phyloP scores from a whole-genome alignment of 2,329 filamentous ascomycete genomes.

The Reticulascus tulasneorum region DNA sequence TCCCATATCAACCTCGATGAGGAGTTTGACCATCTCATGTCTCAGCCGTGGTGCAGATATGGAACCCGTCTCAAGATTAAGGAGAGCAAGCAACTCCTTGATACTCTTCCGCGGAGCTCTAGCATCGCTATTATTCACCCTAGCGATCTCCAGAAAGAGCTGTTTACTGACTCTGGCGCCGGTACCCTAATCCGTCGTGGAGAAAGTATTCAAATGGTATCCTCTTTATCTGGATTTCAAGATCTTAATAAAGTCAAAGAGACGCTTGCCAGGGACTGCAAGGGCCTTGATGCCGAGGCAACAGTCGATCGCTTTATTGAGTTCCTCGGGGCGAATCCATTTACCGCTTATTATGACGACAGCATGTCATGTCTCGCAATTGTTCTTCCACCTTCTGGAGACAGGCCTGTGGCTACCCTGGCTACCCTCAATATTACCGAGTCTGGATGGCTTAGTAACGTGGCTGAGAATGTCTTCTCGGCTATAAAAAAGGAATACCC shows the following conservation, averaged over 20 bases:
- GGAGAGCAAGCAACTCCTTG: slow-evolving; percentile 91
- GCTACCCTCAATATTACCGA: slow-evolving; percentile 92
- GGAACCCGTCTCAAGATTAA: slow-evolving; percentile 95
- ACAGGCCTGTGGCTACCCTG: slow-evolving; percentile 71
- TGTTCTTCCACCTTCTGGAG: slow-evolving; percentile 69
- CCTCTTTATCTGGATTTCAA: slow-evolving; percentile 68
- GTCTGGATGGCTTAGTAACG: slow-evolving; percentile 88
- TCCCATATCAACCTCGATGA: slow-evolving; percentile 96
- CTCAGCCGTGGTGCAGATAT: slow-evolving; percentile 90
- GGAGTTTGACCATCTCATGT: slow-evolving; percentile 90
- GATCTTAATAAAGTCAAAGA: slow-evolving; percentile 75
- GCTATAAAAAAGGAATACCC: slow-evolving; percentile 92
- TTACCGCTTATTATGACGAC: slow-evolving; percentile 94
- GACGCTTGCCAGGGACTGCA: slow-evolving; percentile 75
- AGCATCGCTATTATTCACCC: slow-evolving; percentile 98
- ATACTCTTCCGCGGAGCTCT: slow-evolving; percentile 82
- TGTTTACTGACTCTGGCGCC: slow-evolving; percentile 93
- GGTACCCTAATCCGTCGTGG: slow-evolving; percentile 90
- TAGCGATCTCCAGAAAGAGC: slow-evolving; percentile 89
- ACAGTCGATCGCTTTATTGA: slow-evolving; percentile 86
- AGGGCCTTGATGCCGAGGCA: slow-evolving; percentile 75
- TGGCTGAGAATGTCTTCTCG: slow-evolving; percentile 91
- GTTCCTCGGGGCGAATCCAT: slow-evolving; percentile 69
- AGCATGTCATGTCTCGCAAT: slow-evolving; percentile 89
- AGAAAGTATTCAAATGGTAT: slow-evolving; percentile 77